Percentiles rank a stretch among this genome's conserved stretches.
Evolutionary conservation across 2,329 filamentous ascomycete species (phyloP).

Genomic region (Clathrospora elynae): DNA sequence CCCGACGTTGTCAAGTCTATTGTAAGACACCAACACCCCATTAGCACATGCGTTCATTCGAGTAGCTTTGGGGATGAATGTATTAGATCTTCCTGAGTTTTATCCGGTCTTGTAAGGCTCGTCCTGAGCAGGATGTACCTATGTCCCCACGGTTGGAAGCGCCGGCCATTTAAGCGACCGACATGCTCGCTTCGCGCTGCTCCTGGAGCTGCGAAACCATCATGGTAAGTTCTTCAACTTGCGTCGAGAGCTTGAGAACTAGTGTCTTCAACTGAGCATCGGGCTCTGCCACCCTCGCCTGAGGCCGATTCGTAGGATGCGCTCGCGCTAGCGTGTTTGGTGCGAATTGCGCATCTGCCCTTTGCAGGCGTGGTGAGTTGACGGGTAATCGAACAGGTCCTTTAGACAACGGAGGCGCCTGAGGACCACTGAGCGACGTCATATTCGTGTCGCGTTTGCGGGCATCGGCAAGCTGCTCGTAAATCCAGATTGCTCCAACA

Average conservation of each 20-base stretch:
- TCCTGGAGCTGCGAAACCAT: conserved; percentile 48
- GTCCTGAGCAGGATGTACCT: conserved; percentile 15
- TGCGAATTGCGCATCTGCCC: conserved; percentile 33
- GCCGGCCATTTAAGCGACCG: conserved; percentile 45
- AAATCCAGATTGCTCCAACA: conserved; percentile 70
- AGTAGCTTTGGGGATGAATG: conserved; percentile 14
- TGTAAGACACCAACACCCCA: conserved; percentile 31
- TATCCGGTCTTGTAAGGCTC: conserved; percentile 15
- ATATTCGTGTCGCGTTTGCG: conserved; percentile 25
- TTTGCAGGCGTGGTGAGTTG: conserved; percentile 40
- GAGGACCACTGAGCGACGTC: conserved; percentile 42
- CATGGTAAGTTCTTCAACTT: conserved; percentile 49
- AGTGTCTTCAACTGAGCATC: conserved; percentile 45
- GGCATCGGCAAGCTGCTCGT: conserved; percentile 57
- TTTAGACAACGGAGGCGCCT: conserved; percentile 33
- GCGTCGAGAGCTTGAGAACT: conserved; percentile 47
- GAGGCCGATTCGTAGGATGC: conserved; percentile 27
- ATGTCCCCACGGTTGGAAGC: conserved; percentile 38
- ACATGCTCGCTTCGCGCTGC: conserved; percentile 35
- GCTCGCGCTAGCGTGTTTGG: conserved; percentile 24
- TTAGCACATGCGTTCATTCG: conserved; percentile 20
- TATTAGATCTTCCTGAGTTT: conserved; percentile 18
- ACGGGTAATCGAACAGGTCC: conserved; percentile 38
- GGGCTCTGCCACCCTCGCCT: conserved; percentile 30
- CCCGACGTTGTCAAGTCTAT: conserved; percentile 15